Evolutionary conservation across 352 stramenopile genomes (phyloP), one percentile per base, ranked within the genome.

Genomic region (Phytophthora ramorum): DNA sequence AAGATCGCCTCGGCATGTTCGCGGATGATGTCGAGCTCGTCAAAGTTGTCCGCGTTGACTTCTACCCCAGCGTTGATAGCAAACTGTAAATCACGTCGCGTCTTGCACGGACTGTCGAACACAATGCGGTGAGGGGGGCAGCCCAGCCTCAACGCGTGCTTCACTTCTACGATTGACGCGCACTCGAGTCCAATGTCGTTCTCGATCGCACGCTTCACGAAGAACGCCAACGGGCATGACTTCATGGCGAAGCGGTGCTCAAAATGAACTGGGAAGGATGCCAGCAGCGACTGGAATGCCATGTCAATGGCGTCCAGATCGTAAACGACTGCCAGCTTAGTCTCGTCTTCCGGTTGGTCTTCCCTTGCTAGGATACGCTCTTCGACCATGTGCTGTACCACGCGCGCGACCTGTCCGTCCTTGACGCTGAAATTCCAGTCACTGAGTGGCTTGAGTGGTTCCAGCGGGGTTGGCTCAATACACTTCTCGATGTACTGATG

Each of bases 81-180:
- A 46, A 92, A 92, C 30, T 79, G 73, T 17, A 98, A 79, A 44
- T 98, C 94, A n/a, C 75, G 73, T 12, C 80, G 69, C 2, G 94
- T 98, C 65, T 98, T 98, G 76, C 88, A 96, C 1, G 94, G 94
- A 68, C 85, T 97, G 70, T 98, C 94, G 63, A 96, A 98, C 7
- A 98, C 91, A 35, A 98, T 86, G 20, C 85, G 84, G 55, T 89
- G 72, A 26, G 85, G 83, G 37, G 83, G 48, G 26, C 87, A 96
- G 2, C 85, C 83, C 32, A 93, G 73, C 5, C 77, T 74, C 38
- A 96, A 69, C 7, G 88, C 87, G 47, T 96, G 88, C 58, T 92
- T 78, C 12, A 95, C 88, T 63, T 96, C 88, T 7, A 92, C 64
- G 28, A 96, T 81, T 1, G 88, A 96, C n/a, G 88, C 88, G 40